These are phyloP conservation scores for Dendrobium chrysotoxum DNA, from an alignment of 106 monocot species.

Conservation along the genomic window DNA sequence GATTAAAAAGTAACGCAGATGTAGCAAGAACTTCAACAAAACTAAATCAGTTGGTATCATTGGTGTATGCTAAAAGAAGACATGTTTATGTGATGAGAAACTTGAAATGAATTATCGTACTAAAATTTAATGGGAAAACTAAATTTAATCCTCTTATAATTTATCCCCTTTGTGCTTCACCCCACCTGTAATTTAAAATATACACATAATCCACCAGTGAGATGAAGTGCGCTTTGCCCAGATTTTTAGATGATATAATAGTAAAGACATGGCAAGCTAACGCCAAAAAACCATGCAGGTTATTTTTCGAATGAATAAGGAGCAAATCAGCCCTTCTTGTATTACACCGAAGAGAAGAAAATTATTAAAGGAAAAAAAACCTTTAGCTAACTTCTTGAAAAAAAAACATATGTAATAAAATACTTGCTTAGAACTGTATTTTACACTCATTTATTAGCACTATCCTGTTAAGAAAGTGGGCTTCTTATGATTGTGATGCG, in stretches of 20 bases:
- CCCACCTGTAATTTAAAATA: background rate
- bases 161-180: background rate
- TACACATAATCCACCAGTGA: background rate
- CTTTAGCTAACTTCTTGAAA: background rate
- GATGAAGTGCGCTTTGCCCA: background rate
- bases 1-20: background rate
- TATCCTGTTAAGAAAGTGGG: no score
- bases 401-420: background rate
- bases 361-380: background rate
- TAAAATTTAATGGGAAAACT: background rate
- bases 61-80: background rate
- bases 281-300: background rate
- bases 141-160: background rate
- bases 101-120: background rate
- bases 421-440: background rate
- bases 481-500: no score
- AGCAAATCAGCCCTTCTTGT: background rate
- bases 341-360: background rate
- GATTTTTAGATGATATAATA: background rate
- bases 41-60: background rate
- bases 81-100: background rate
- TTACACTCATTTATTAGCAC: no score
- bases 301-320: background rate
- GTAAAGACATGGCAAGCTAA: background rate
- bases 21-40: background rate